Percentiles rank a stretch among this genome's conserved stretches.
phyloP scores from a whole-genome alignment of 2,329 filamentous ascomycete species.

The Diplodia seriata region DNA sequence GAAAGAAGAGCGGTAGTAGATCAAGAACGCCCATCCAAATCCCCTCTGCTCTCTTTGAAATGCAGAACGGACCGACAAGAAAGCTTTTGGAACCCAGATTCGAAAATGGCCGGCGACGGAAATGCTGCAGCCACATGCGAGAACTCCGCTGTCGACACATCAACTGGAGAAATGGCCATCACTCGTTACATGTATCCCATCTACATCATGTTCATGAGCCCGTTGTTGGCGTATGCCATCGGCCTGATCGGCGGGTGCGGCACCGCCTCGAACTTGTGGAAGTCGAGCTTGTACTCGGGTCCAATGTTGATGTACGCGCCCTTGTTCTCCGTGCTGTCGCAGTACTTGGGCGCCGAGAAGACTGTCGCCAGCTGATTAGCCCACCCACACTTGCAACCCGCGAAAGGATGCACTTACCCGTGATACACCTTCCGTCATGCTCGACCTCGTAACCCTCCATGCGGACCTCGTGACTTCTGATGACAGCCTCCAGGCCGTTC shows the following conservation, averaged over 20 bases:
- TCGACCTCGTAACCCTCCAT: conserved; percentile 99
- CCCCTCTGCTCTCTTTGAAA: conserved; percentile 2
- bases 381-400: background rate
- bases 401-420: conserved; percentile 62
- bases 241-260: conserved; percentile 95
- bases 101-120: background rate
- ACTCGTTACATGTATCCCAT: conserved; percentile 9
- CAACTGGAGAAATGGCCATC: conserved; percentile 17
- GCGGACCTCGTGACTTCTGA: conserved; percentile 95
- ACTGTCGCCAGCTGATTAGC: conserved; percentile 58
- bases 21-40: conserved; percentile 23
- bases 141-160: conserved; percentile 19
- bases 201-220: conserved; percentile 76
- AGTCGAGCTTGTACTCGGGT: conserved; percentile 87
- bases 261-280: conserved; percentile 93
- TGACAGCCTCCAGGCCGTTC: conserved; percentile 92
- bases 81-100: conserved; percentile 12
- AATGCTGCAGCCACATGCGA: background rate
- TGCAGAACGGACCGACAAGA: conserved; percentile 4
- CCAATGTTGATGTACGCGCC: conserved; percentile 98
- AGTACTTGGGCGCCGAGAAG: conserved; percentile 97
- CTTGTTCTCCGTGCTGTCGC: conserved; percentile 97
- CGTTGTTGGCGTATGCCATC: conserved; percentile 88
- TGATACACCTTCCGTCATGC: conserved; percentile 94
- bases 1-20: background rate